Conservation (phyloP, 2,329 filamentous ascomycete genomes). For the Exophiala sp. region DNA sequence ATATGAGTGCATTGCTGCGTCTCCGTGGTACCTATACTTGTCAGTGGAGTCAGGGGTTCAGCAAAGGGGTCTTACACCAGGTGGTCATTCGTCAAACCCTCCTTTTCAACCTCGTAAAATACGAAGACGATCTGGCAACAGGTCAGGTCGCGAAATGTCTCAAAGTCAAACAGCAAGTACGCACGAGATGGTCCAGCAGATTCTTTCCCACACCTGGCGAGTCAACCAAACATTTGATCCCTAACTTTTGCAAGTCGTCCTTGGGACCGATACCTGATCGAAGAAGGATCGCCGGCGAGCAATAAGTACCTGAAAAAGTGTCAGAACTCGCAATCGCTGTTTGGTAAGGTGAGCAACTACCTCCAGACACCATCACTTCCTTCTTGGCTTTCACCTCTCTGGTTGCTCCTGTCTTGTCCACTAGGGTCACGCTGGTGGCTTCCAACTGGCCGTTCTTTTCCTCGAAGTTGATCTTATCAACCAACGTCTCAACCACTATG, state of each 20-base stretch:
- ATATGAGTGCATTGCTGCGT: constrained; percentile 51
- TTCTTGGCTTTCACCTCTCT: constrained; percentile 39
- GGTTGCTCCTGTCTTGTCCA: constrained; percentile 42
- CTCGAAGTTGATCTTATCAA: constrained; percentile 53
- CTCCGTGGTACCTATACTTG: constrained; percentile 46
- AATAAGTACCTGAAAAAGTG: constrained; percentile 42
- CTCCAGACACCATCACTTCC: constrained; percentile 41
- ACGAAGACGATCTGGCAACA: constrained; percentile 51
- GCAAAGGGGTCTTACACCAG: constrained; percentile 35
- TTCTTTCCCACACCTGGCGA: constrained; percentile 54
- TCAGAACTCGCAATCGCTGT: neutral
- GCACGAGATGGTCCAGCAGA: constrained; percentile 51
- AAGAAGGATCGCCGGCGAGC: constrained; percentile 53
- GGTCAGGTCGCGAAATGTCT: constrained; percentile 24
- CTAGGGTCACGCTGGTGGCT: constrained; percentile 39
- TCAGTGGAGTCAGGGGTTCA: neutral
- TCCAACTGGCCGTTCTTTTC: constrained; percentile 11
- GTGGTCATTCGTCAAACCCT: constrained; percentile 54
- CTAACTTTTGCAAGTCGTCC: constrained; percentile 40
- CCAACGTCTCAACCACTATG: constrained; percentile 48
- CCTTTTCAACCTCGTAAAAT: constrained; percentile 57
- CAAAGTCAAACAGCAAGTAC: constrained; percentile 24
- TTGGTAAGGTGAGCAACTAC: constrained; percentile 27
- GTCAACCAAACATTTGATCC: constrained; percentile 45
- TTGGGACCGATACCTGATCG: constrained; percentile 52